Base-by-base conservation (phyloP, 345 rosid species). In the Eutrema yunnanense region DNA sequence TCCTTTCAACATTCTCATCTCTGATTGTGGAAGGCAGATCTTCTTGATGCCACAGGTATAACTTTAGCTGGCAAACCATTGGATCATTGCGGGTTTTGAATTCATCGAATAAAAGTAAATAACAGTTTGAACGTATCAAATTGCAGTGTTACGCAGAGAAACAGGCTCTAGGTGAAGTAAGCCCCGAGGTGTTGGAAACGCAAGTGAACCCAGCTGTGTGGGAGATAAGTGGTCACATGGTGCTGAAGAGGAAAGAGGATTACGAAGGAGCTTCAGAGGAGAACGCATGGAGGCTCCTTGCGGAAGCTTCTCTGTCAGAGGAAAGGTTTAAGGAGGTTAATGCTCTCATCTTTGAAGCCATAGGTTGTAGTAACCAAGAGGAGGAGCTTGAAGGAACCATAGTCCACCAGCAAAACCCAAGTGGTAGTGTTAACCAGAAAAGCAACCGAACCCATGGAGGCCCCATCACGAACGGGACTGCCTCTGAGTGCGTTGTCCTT, bases 181-280 rank as follows among this genome's bases (percentile, higher is more conserved):
- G 89, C 77, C 38, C 84, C 0, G 94, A 90, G 82, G 85, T 95
- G 49, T 77, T 92, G 71, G 98, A 92, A 63, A 95, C 99, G 3
- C 99, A 92, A 62, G 99, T 95, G 81, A 95, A 95, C 79, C 99
- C 99, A 55, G 99, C 99, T 0, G 99, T 95, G 57, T 95, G 98
- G 99, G 99, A 95, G 72, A 95, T 95, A 19, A 92, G 98, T 55
- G 99, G 99, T 13, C 99, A 95, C 62, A 92, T 95, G 81, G 99
- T 95, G 73, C 77, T 95, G 41, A 92, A 95, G 85, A 90, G 96
- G 86, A 95, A 82, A 84, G 78, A 85, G 80, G 98, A 95, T 81
- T 95, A 78, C 9, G 92, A 95, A 54, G 96, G 82, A 78, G 99
- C 99, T 69, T 81, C 99, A 0, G 99, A 92, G 75, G 97, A 79